Evolutionary conservation across 164 flowering plant species (phyloP).

Genomic region (Stephania cephalantha): DNA sequence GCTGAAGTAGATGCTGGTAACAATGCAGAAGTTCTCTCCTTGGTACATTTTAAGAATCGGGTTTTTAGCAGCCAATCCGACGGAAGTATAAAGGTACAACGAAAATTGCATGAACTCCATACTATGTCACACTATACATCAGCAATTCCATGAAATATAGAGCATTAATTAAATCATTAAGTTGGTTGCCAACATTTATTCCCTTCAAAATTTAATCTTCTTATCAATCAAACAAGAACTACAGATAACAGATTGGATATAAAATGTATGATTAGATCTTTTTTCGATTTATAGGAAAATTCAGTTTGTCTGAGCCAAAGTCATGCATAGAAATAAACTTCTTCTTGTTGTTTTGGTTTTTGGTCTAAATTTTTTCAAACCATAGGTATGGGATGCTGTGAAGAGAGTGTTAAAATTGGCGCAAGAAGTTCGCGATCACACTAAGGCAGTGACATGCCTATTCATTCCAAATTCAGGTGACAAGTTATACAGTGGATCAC

Average conservation of each 20-base stretch:
- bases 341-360: background rate
- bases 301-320: background rate
- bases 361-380: too few relatives aligned
- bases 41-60: constrained; percentile 44
- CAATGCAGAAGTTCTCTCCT: constrained; percentile 53
- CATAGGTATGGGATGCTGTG: constrained; percentile 59
- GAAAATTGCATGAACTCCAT: background rate
- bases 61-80: constrained; percentile 66
- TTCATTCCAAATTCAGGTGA: constrained; percentile 44
- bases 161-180: background rate
- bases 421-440: constrained; percentile 60
- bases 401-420: constrained; percentile 42
- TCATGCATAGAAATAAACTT: background rate
- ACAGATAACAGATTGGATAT: background rate
- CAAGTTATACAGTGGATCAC: constrained; percentile 67
- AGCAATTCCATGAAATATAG: background rate
- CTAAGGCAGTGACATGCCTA: constrained; percentile 62
- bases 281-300: background rate
- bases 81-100: constrained; percentile 63
- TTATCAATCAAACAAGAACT: too few relatives aligned
- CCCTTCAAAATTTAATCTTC: too few relatives aligned
- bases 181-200: background rate
- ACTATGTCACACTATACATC: background rate
- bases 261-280: background rate
- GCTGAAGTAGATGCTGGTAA: constrained; percentile 39